phyloP scores from a whole-genome alignment of 2,329 filamentous ascomycete genomes.

The Ceratocystiopsis minuta region DNA sequence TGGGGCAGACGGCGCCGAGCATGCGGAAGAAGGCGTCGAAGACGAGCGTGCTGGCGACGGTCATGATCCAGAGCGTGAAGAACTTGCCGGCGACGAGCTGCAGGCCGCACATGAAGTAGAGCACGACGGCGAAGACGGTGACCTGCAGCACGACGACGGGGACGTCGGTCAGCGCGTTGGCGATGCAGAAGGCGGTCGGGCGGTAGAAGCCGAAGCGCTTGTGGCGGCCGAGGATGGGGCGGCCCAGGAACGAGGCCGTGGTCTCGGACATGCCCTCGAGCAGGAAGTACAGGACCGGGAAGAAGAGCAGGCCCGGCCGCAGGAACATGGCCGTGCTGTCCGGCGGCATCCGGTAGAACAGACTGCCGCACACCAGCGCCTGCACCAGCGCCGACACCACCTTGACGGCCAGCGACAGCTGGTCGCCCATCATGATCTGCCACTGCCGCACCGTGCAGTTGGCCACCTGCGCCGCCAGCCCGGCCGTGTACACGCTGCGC shows the following conservation, averaged over 20 bases:
- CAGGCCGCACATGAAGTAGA: conserved; percentile 66
- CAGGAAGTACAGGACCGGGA: conserved; percentile 33
- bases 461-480: conserved; percentile 51
- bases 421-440: conserved; percentile 62
- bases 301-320: conserved; percentile 30
- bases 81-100: conserved; percentile 47
- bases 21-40: conserved; percentile 42
- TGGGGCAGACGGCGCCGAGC: conserved; percentile 38
- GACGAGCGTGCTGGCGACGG: conserved; percentile 37
- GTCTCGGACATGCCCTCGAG: conserved; percentile 62
- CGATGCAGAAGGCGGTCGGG: conserved; percentile 36
- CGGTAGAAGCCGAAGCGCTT: conserved; percentile 33
- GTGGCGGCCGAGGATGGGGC: conserved; percentile 16
- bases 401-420: conserved; percentile 58
- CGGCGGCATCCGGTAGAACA: conserved; percentile 51
- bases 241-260: conserved; percentile 34
- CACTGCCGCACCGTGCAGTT: conserved; percentile 56
- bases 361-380: conserved; percentile 54
- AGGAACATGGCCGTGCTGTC: conserved; percentile 46
- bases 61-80: conserved; percentile 46
- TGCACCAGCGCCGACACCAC: conserved; percentile 62
- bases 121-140: conserved; percentile 47
- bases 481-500: conserved; percentile 45
- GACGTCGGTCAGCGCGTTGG: conserved; percentile 40
- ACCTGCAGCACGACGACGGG: conserved; percentile 44